Conservation (phyloP, 352 stramenopile species). For the Pythium periplocum region DNA sequence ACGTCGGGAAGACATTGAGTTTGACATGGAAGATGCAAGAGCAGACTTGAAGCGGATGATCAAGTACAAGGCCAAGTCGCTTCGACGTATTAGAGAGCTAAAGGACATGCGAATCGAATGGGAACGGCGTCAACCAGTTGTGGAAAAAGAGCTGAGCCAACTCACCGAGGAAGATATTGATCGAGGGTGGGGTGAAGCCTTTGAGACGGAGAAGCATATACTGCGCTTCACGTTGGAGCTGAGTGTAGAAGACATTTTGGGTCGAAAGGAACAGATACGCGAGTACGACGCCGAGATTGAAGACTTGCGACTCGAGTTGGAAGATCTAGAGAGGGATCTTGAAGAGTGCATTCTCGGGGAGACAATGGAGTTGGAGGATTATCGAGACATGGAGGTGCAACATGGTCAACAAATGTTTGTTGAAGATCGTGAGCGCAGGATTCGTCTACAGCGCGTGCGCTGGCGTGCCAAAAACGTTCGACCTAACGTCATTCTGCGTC, state of each 20-base stretch:
- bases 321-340: constrained; percentile 75
- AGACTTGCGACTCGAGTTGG: constrained; percentile 57
- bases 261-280: constrained; percentile 46
- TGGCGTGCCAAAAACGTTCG: constrained; percentile 61
- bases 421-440: constrained; percentile 24
- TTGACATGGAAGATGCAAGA: constrained; percentile 60
- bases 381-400: constrained; percentile 49
- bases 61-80: constrained; percentile 69
- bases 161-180: constrained; percentile 70
- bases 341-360: constrained; percentile 64
- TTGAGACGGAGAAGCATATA: constrained; percentile 71
- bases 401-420: constrained; percentile 38
- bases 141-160: constrained; percentile 61
- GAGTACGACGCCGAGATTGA: constrained; percentile 75
- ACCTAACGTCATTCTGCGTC: constrained; percentile 37
- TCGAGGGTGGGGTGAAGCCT: constrained; percentile 72
- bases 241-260: constrained; percentile 73
- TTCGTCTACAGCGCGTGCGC: constrained; percentile 54
- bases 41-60: constrained; percentile 60
- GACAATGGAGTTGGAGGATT: constrained; percentile 55
- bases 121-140: constrained; percentile 62
- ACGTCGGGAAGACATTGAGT: constrained; percentile 60
- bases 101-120: constrained; percentile 79
- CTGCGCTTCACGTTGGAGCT: constrained; percentile 63
- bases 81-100: constrained; percentile 67